Percentiles rank a stretch among this genome's conserved stretches.
Evolutionary conservation across 1,284 basidiomycete genomes (phyloP).

Genomic region (Leccinum pallidistipes): DNA sequence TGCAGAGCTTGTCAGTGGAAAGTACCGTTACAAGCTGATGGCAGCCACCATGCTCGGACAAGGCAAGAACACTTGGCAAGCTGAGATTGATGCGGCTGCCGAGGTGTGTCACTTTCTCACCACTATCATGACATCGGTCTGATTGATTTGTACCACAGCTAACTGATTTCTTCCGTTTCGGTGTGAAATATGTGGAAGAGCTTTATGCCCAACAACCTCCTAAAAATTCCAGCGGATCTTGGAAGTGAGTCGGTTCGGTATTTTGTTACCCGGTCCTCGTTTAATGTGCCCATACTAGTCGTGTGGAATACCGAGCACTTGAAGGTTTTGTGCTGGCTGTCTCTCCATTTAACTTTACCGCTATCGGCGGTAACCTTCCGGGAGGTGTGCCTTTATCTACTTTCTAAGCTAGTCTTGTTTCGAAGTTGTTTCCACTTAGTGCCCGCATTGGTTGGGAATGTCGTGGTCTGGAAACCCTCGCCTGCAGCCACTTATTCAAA

Average conservation of each 20-base stretch:
- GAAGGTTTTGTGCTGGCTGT: constrained; percentile 98
- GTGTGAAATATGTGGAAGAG: constrained; percentile 96
- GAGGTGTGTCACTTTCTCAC: constrained; percentile 57
- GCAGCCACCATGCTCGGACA: constrained; percentile 98
- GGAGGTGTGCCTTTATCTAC: constrained; percentile 47
- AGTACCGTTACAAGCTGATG: constrained; percentile 93
- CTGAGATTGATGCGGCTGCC: constrained; percentile 98
- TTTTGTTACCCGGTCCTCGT: neutral
- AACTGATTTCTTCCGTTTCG: constrained; percentile 94
- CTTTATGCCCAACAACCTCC: constrained; percentile 90
- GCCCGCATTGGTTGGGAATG: constrained; percentile 94
- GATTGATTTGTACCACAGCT: constrained; percentile 49
- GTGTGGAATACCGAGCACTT: constrained; percentile 92
- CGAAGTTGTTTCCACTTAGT: constrained; percentile 42
- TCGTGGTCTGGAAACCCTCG: constrained; percentile 96
- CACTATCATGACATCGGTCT: neutral
- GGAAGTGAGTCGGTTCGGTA: constrained; percentile 74
- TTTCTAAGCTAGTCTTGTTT: constrained; percentile 1
- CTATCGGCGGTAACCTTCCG: constrained; percentile 92
- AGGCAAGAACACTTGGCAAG: constrained; percentile 99
- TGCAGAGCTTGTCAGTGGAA: constrained; percentile 90
- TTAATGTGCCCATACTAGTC: constrained; percentile 48
- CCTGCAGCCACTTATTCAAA: constrained; percentile 95
- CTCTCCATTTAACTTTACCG: constrained; percentile 98
- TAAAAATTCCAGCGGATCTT: constrained; percentile 83